phyloP scores from a whole-genome alignment of 352 stramenopile genomes.

The Phytophthora fragariae region DNA sequence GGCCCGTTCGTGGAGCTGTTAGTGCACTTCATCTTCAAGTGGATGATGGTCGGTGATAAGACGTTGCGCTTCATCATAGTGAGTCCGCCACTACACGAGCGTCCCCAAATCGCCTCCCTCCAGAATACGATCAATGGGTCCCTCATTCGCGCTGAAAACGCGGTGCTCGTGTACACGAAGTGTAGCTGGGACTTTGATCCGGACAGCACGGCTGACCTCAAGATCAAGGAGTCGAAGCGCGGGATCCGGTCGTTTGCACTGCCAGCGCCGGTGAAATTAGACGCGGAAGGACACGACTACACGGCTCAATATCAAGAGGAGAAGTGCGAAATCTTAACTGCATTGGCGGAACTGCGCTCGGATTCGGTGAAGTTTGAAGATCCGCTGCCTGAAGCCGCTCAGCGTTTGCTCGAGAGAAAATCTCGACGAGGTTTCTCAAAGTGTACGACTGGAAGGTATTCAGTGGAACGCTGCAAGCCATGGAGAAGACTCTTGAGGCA shows the following conservation, averaged over 20 bases:
- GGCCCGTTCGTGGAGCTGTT: conserved; percentile 31
- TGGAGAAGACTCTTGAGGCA: not conserved
- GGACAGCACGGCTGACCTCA: conserved; percentile 23
- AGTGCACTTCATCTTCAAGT: conserved; percentile 30
- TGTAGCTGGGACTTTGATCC: conserved; percentile 32
- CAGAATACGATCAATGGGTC: conserved; percentile 29
- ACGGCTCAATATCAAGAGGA: conserved; percentile 6
- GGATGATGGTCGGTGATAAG: conserved; percentile 26
- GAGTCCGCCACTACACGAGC: conserved; percentile 26
- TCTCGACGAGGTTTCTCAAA: not conserved
- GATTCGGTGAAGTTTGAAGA: conserved; percentile 12
- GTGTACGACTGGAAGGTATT: not conserved
- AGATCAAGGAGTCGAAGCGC: conserved; percentile 19
- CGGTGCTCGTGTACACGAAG: conserved; percentile 40
- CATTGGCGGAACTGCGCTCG: not conserved
- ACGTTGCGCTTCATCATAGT: conserved; percentile 28
- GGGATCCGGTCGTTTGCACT: conserved; percentile 27
- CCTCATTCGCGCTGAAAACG: conserved; percentile 28
- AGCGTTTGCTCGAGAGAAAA: conserved; percentile 17
- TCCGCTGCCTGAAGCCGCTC: conserved; percentile 6
- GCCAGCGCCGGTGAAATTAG: not conserved
- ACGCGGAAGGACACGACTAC: conserved; percentile 21
- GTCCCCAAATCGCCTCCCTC: conserved; percentile 11
- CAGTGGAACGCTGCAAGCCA: not conserved
- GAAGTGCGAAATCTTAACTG: conserved; percentile 4